A percentile compares a stretch with the other conserved stretches of the same genome.
phyloP scores from a whole-genome alignment of 2,329 filamentous ascomycete genomes.

The Fusarium drepaniforme region DNA sequence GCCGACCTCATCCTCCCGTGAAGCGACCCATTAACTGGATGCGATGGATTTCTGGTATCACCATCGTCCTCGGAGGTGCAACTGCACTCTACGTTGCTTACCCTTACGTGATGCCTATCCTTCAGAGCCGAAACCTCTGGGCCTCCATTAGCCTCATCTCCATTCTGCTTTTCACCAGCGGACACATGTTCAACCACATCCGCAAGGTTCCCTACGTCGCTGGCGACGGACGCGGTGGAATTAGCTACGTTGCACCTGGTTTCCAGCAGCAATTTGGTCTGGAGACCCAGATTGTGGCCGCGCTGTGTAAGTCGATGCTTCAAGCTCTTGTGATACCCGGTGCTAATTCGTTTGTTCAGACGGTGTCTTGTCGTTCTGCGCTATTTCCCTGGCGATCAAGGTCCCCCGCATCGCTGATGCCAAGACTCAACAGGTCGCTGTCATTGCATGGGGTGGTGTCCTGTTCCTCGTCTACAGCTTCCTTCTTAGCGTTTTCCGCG shows the following conservation, averaged over 20 bases:
- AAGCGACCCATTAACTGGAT: conserved; percentile 89
- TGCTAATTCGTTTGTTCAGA: conserved; percentile 44
- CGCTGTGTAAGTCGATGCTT: conserved; percentile 77
- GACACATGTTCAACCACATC: conserved; percentile 99
- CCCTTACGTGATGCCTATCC: conserved; percentile 82
- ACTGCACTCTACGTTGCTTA: conserved; percentile 79
- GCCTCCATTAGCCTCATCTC: conserved; percentile 88
- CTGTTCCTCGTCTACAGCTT: conserved; percentile 92
- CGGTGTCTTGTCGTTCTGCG: conserved; percentile 86
- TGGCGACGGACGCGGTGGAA: conserved; percentile 85
- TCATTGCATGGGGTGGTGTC: conserved; percentile 82
- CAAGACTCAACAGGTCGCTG: conserved; percentile 82
- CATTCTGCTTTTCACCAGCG: conserved; percentile 93
- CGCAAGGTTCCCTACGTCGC: conserved; percentile 93
- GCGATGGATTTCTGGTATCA: conserved; percentile 76
- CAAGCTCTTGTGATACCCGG: neutral
- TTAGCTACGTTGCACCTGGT: conserved; percentile 90
- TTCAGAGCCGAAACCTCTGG: conserved; percentile 95
- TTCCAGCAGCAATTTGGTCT: conserved; percentile 96
- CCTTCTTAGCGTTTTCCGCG: conserved; percentile 90
- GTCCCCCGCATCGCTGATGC: conserved; percentile 88
- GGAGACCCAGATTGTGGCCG: conserved; percentile 95
- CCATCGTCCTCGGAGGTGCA: conserved; percentile 75
- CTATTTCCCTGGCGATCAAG: conserved; percentile 91
- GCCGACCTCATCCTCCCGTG: conserved; percentile 81